Conservation (phyloP, 352 stramenopile genomes). For the Paralagenidium karlingii region DNA sequence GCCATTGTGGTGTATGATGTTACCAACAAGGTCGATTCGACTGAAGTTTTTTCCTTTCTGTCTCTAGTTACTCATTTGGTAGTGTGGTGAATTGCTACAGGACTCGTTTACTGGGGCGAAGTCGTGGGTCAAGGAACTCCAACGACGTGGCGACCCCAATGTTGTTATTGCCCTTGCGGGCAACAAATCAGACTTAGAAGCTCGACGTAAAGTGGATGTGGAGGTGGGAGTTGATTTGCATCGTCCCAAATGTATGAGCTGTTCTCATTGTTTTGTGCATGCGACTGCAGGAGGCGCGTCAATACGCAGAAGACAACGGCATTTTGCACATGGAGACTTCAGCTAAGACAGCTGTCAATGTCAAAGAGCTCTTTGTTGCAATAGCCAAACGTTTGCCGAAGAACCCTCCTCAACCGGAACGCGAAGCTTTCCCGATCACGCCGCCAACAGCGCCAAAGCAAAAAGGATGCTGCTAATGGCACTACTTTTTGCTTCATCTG, state of each 20-base stretch:
- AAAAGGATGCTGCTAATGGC: conserved; percentile 71
- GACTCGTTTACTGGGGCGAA: conserved; percentile 97
- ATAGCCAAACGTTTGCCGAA: conserved; percentile 86
- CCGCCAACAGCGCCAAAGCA: conserved; percentile 62
- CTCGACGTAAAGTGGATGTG: conserved; percentile 93
- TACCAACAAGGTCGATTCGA: conserved; percentile 94
- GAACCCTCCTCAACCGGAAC: conserved; percentile 66
- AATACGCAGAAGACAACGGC: conserved; percentile 97
- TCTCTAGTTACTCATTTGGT: too few species aligned
- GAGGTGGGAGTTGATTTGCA: conserved; percentile 19
- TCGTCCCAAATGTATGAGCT: neutral
- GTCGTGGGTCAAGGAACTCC: conserved; percentile 99
- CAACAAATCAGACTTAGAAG: conserved; percentile 99
- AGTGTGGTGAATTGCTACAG: conserved; percentile 16
- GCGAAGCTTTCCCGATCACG: conserved; percentile 77
- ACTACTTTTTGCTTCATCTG: too few species aligned
- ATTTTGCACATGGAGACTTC: conserved; percentile 99
- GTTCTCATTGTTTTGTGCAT: conserved; percentile 7
- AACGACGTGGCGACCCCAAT: conserved; percentile 96
- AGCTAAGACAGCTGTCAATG: conserved; percentile 98
- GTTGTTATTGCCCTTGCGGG: conserved; percentile 93
- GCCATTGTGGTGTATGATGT: conserved; percentile 97
- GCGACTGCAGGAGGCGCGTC: conserved; percentile 78
- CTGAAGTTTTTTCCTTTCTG: conserved; percentile 3
- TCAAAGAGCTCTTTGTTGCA: conserved; percentile 98